Evolutionary conservation across 1,284 basidiomycete species (phyloP), one percentile per base, ranked within the genome.

Genomic region (Vanrija sp.): DNA sequence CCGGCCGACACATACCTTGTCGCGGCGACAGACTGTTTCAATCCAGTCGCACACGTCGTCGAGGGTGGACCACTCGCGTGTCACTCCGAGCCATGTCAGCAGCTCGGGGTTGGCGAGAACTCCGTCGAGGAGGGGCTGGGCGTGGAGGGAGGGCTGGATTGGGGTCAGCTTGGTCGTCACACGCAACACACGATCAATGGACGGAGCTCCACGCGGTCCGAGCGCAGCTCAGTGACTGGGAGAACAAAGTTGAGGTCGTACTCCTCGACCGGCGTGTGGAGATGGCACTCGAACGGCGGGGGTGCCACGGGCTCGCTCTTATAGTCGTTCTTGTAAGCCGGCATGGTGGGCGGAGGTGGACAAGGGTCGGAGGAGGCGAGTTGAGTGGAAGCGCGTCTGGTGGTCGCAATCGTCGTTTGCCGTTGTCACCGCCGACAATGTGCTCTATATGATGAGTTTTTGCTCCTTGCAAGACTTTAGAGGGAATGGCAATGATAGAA

Each of bases 161-260:
- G 34, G 34, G 34, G 34, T 34, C 34, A 34, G 34, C 34, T 28
- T 28, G 28, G 29, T 1, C 28, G 21, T 34, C 34, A 12, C 9
- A 34, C 7, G 34, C 12, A 34, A 34, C 34, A 34, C 34, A 34
- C 34, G 34, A 34, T 18, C 18, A n/a, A n/a, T 4, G 15, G 47
- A 10, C n/a, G n/a, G 28, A 49, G 34, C 50, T 70, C 65, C 1
- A 70, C 62, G 16, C 67, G 52, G 50, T 72, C 66, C 12, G 67
- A 68, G 12, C 51, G 51, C 38, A 75, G 62, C 3, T 49, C n/a
- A 48, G 58, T 63, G 40, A 70, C 65, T 5, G 57, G 56, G 51
- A 70, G 71, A 18, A 67, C 62, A 49, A 65, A 77, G 66, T 77
- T 75, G 54, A 66, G 64, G 60, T 77, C 75, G 52, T 77, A 77